phyloP scores from a whole-genome alignment of 73 alveolate species.

The Paramecium octaurelia region DNA sequence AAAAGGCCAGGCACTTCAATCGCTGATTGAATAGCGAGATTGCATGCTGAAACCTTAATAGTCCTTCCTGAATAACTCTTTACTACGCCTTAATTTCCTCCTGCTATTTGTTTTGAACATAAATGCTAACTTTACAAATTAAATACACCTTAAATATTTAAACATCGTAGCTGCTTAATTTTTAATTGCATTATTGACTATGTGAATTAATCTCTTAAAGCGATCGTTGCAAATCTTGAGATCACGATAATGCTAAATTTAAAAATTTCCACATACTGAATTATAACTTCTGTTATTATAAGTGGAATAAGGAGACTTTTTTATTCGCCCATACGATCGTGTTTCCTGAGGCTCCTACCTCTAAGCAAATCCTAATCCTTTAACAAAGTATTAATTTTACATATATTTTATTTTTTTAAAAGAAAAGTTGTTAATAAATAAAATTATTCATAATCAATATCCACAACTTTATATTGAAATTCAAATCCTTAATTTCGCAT shows the following conservation, averaged over 20 bases:
- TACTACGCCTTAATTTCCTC: background rate
- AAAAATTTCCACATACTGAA: background rate
- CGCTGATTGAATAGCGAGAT: background rate
- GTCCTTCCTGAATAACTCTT: background rate
- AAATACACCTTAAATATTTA: constrained; percentile 33
- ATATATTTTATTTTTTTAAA: background rate
- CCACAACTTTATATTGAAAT: background rate
- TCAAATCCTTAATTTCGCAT: too few relatives aligned
- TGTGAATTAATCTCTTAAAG: background rate
- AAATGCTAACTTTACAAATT: background rate
- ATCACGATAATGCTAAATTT: constrained; percentile 22
- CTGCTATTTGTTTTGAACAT: background rate
- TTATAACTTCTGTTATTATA: constrained; percentile 30
- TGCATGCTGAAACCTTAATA: background rate
- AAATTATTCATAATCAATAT: background rate
- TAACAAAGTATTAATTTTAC: constrained; percentile 41
- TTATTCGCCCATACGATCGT: constrained; percentile 16
- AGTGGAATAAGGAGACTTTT: background rate
- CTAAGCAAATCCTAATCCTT: constrained; percentile 2
- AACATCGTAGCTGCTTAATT: constrained; percentile 38
- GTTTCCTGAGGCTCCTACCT: constrained; percentile 26
- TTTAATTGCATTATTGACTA: constrained; percentile 19
- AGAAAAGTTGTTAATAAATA: background rate
- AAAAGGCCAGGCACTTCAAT: background rate
- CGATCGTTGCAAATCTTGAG: background rate